Base-by-base conservation (phyloP, 2,329 filamentous ascomycete species). In the Xylogone sp. region DNA sequence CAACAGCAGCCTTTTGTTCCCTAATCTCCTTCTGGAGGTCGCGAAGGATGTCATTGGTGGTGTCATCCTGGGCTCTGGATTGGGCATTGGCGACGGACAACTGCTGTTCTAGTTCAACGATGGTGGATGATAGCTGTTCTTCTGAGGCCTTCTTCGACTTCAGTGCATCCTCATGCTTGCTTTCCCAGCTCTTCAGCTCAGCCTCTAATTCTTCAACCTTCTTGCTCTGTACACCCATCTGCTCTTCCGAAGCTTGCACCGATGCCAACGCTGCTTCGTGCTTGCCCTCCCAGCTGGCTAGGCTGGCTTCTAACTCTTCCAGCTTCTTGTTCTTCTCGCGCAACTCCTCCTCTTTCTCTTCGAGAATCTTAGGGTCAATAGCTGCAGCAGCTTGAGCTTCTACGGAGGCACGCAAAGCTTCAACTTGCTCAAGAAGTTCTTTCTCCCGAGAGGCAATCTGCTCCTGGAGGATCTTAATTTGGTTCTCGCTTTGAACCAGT, bases 401-500 rank as follows among this genome's bases (percentile, higher is more conserved):
- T 16, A 63, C 48, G 13, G 58, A 52, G 46, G 53, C 42, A 19
- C 83, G 86, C 24, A 97, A 76, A 21, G 71, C 76, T 46, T 88
- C 81, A 20, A 97, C 74, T 69, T 97, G 85, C 8, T 76, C 73
- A 46, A 83, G 74, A 2, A 97, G 76, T 62, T 92, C 84, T 65
- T 82, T 79, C 70, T 97, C 93, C 22, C 89, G 84, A 13, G 75
- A 70, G n/a, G 79, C 77, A 59, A 97, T 85, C 0, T 81, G 76
- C 46, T 90, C 84, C 48, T 89, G 87, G 62, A 96, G 78, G 48
- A 83, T 75, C 53, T 79, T 79, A 56, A 97, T 84, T 65, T 93
- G 85, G 59, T 81, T 86, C 69, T 97, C 92, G 60, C 87, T 95
- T 68, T 90, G 85, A 64, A 92, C 83, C 4, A 99, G 80, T 69